Conservation (phyloP, 805 yeast species). For the Myxozyma vanderwaltii region DNA sequence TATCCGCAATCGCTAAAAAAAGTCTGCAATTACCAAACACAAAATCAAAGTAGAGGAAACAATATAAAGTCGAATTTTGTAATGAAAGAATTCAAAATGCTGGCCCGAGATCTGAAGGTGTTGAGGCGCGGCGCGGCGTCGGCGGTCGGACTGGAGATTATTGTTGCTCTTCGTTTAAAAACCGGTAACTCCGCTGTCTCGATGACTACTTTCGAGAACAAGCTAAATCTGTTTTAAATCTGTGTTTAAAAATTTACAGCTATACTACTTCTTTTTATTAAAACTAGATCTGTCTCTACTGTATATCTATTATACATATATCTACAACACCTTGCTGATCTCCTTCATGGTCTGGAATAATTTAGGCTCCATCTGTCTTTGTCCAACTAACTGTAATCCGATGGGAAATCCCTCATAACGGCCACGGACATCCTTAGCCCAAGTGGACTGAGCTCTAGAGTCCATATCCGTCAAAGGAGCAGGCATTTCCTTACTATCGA, state of each 20-base stretch:
- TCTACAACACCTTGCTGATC: conserved; percentile 13
- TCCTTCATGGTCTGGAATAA: conserved; percentile 30
- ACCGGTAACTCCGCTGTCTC: conserved; percentile 2
- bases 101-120: no score
- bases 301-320: neutral
- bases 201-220: neutral
- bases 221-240: neutral
- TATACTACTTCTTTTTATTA: no score
- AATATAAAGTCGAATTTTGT: neutral
- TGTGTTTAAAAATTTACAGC: conserved; percentile 4
- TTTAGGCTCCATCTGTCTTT: conserved; percentile 35
- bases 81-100: neutral
- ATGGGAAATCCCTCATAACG: conserved; percentile 28
- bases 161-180: neutral
- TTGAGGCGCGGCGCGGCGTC: neutral
- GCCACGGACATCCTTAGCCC: conserved; percentile 23
- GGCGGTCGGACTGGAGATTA: conserved; percentile 12
- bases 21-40: neutral
- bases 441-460: conserved; percentile 23
- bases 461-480: conserved; percentile 29
- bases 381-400: conserved; percentile 33
- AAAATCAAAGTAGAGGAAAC: no score
- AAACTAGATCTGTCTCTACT: no score
- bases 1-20: neutral
- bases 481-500: conserved; percentile 31